Conservation (phyloP, 2,329 filamentous ascomycete genomes). For the Emergomyces pasteurianus region DNA sequence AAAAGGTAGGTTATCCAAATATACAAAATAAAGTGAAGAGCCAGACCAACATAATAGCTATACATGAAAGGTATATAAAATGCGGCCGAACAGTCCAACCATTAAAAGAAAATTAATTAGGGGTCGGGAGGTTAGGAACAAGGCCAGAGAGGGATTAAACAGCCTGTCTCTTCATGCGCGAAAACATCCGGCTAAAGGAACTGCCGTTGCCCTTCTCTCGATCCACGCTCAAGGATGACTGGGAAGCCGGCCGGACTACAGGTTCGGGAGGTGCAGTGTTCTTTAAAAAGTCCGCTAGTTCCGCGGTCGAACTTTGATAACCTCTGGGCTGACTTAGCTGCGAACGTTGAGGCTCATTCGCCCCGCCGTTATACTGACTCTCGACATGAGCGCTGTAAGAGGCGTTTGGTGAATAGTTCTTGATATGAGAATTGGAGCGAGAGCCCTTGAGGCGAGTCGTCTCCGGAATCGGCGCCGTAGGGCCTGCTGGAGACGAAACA, state of each 20-base stretch:
- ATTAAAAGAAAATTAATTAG: background rate
- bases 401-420: conserved; percentile 19
- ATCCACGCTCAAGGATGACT: conserved; percentile 7
- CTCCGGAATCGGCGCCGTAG: conserved; percentile 1
- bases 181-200: conserved; percentile 17
- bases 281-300: conserved; percentile 61
- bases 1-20: background rate
- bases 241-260: conserved; percentile 8
- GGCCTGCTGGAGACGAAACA: background rate
- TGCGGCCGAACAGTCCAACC: background rate
- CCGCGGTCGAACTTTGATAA: conserved; percentile 42
- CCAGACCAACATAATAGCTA: conserved; percentile 3
- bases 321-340: conserved; percentile 14
- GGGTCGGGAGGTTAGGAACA: background rate
- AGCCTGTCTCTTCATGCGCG: conserved; percentile 17
- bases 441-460: conserved; percentile 1
- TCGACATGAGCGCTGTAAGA: conserved; percentile 29
- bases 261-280: conserved; percentile 52
- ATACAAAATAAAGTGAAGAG: background rate
- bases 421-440: conserved; percentile 17
- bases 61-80: background rate
- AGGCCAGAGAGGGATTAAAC: conserved; percentile 1
- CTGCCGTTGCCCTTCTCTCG: conserved; percentile 9
- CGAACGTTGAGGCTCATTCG: conserved; percentile 12
- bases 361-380: conserved; percentile 21